A percentile compares a stretch with the other conserved stretches of the same genome.
Conservation (phyloP, 2,329 filamentous ascomycete species). For the Fusarium beomiforme region DNA sequence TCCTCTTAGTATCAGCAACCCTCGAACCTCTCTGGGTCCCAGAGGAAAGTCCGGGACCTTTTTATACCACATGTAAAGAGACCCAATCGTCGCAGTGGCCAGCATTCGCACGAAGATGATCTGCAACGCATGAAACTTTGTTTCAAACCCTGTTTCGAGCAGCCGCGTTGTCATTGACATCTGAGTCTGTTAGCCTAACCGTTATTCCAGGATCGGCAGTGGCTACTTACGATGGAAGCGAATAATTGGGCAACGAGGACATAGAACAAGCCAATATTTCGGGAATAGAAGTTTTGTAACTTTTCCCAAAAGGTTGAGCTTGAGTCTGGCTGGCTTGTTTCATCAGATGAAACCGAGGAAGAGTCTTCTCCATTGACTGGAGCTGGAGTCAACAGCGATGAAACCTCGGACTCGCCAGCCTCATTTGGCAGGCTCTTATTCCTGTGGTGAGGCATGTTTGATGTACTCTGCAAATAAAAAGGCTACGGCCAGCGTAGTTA, state of each 20-base stretch:
- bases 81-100: slow-evolving; percentile 50
- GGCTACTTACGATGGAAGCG: slow-evolving; percentile 49
- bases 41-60: slow-evolving; percentile 70
- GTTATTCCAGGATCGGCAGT: rapidly evolving
- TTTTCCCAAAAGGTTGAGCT: neutral
- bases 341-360: neutral
- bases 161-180: slow-evolving; percentile 54
- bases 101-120: slow-evolving; percentile 57
- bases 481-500: neutral
- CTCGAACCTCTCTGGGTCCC: slow-evolving; percentile 69
- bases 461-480: rapidly evolving
- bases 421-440: neutral
- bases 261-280: slow-evolving; percentile 52
- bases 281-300: slow-evolving; percentile 57
- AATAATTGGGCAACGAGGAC: slow-evolving; percentile 55
- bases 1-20: slow-evolving; percentile 71
- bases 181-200: slow-evolving; percentile 33
- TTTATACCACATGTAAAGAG: slow-evolving; percentile 53
- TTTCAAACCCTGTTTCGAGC: slow-evolving; percentile 47
- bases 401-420: neutral
- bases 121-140: slow-evolving; percentile 53
- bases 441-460: slow-evolving; percentile 17
- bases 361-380: neutral
- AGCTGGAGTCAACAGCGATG: neutral
- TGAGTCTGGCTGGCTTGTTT: neutral